Conservation (phyloP, 1,139 yeast species). For the Sugiyamaella sp. region DNA sequence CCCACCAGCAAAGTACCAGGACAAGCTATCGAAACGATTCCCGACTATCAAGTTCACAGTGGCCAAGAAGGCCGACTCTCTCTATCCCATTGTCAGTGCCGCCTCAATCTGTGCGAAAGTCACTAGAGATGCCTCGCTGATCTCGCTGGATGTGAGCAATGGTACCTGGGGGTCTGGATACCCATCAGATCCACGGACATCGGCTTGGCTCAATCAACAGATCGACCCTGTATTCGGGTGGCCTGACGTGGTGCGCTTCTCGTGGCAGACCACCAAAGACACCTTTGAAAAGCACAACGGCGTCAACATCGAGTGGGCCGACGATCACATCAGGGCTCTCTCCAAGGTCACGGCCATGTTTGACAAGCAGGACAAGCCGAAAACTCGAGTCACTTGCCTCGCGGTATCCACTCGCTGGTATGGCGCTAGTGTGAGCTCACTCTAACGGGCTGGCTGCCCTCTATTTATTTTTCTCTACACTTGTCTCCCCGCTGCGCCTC, state of each 20-base stretch:
- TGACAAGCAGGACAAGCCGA: constrained; percentile 8
- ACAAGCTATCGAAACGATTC: constrained; percentile 67
- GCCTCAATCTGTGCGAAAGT: constrained; percentile 98
- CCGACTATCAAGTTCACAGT: constrained; percentile 78
- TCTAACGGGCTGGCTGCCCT: background rate
- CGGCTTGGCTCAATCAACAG: constrained; percentile 62
- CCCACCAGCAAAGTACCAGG: constrained; percentile 83
- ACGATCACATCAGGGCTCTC: constrained; percentile 21
- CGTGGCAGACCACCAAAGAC: constrained; percentile 93
- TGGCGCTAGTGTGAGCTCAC: constrained; percentile 25
- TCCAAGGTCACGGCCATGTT: constrained; percentile 20
- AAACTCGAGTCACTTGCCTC: constrained; percentile 15
- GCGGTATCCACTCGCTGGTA: constrained; percentile 29
- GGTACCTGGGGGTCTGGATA: constrained; percentile 81
- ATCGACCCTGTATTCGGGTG: constrained; percentile 86
- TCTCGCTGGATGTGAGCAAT: constrained; percentile 42
- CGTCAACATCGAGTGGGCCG: constrained; percentile 55
- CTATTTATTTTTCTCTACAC: too few relatives aligned
- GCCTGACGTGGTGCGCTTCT: constrained; percentile 76
- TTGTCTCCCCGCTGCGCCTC: too few relatives aligned
- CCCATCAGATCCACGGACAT: constrained; percentile 89
- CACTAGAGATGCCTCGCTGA: constrained; percentile 77
- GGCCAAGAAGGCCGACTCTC: constrained; percentile 93
- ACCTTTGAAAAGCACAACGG: constrained; percentile 56
- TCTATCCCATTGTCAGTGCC: constrained; percentile 92